Evolutionary conservation across 2,329 filamentous ascomycete species (phyloP).

Genomic region (Hypoxylon sp.): DNA sequence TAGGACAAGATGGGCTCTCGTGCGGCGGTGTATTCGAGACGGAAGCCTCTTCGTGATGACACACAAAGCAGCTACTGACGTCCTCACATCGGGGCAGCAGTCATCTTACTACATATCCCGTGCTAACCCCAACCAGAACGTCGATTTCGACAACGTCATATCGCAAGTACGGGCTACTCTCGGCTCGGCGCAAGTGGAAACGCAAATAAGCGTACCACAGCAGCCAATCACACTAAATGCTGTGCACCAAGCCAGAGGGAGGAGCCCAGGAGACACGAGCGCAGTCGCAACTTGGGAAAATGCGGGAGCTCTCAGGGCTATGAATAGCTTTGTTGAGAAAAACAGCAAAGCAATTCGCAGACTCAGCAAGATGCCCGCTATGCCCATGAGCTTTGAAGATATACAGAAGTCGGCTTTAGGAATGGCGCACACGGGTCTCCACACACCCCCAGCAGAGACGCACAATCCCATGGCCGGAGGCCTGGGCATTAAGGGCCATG

Average conservation of each 20-base stretch:
- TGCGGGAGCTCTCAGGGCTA: conserved; percentile 59
- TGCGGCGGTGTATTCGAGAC: conserved; percentile 64
- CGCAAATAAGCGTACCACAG: conserved; percentile 42
- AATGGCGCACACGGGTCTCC: conserved; percentile 28
- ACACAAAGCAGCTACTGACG: conserved; percentile 51
- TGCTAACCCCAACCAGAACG: conserved; percentile 52
- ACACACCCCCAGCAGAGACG: conserved; percentile 36
- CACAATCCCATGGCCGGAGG: conserved; percentile 23
- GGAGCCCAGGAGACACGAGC: conserved; percentile 55
- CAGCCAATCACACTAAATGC: conserved; percentile 58
- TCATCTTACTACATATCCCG: conserved; percentile 50
- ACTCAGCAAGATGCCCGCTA: conserved; percentile 58
- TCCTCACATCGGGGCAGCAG: conserved; percentile 50
- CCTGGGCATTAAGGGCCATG: conserved; percentile 28
- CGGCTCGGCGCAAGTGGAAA: conserved; percentile 43
- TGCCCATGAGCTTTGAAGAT: conserved; percentile 54
- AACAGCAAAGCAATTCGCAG: conserved; percentile 61
- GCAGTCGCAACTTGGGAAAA: conserved; percentile 61
- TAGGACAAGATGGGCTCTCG: conserved; percentile 66
- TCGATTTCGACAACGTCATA: conserved; percentile 64
- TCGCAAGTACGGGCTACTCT: conserved; percentile 59
- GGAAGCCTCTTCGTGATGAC: conserved; percentile 67
- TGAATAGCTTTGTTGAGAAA: conserved; percentile 61
- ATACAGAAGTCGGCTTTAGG: conserved; percentile 50
- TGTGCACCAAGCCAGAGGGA: conserved; percentile 59